phyloP scores from a whole-genome alignment of 2,329 filamentous ascomycete genomes.

The Sporothrix sp. region DNA sequence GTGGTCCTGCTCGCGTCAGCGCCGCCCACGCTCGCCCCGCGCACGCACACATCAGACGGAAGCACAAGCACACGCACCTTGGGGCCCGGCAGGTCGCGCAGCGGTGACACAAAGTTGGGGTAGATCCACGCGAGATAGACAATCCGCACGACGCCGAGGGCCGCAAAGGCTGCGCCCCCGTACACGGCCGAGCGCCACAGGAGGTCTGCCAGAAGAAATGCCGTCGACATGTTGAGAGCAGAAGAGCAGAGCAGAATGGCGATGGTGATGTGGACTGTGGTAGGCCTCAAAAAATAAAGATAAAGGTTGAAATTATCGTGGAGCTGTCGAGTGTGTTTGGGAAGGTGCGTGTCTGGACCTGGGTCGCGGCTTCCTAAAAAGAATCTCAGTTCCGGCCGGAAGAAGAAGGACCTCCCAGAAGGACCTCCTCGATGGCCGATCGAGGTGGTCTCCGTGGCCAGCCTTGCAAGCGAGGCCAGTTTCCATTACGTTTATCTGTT shows the following conservation, averaged over 20 bases:
- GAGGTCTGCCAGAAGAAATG: neutral
- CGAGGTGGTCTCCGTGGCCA: too few relatives aligned
- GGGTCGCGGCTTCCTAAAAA: too few relatives aligned
- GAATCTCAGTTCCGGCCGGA: too few relatives aligned
- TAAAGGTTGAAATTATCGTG: too few relatives aligned
- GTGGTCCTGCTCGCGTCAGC: conserved; percentile 8
- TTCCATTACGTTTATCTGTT: too few relatives aligned
- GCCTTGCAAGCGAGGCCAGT: too few relatives aligned
- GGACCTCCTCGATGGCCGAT: too few relatives aligned
- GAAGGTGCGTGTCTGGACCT: too few relatives aligned
- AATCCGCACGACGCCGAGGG: neutral
- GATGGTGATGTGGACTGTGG: too few relatives aligned
- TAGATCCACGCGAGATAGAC: neutral
- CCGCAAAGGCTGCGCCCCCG: neutral
- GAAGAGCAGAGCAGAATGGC: neutral
- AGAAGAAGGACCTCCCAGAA: too few relatives aligned
- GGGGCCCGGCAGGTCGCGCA: conserved; percentile 5
- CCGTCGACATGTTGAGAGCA: neutral
- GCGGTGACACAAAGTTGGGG: conserved; percentile 3
- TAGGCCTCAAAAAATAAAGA: neutral
- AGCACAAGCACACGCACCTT: neutral
- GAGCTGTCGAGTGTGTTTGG: too few relatives aligned
- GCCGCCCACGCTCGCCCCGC: neutral
- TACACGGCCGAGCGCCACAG: neutral
- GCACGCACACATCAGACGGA: too few relatives aligned